phyloP scores from a whole-genome alignment of 352 stramenopile genomes.

The Globisporangium lucens region DNA sequence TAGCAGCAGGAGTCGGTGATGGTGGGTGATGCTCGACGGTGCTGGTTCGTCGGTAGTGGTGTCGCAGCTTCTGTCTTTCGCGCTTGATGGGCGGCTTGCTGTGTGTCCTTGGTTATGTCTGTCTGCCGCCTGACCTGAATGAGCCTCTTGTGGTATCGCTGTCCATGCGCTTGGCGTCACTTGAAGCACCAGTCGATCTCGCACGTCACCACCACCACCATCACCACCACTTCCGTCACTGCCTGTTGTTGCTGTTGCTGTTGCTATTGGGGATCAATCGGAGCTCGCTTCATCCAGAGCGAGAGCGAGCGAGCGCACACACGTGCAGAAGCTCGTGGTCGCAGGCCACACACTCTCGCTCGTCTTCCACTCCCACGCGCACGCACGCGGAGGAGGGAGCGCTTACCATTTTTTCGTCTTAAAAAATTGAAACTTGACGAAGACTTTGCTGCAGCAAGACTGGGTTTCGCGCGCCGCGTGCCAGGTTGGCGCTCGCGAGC shows the following conservation, averaged over 20 bases:
- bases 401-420: constrained; percentile 87
- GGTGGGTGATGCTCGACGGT: not conserved
- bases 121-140: not conserved
- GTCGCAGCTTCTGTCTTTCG: too few relatives aligned
- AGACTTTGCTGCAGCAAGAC: constrained; percentile 78
- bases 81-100: too few relatives aligned
- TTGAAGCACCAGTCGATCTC: not conserved
- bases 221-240: not conserved
- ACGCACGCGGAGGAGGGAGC: not conserved
- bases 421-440: constrained; percentile 86
- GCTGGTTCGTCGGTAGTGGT: not conserved
- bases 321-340: not conserved
- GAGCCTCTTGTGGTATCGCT: not conserved
- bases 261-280: not conserved
- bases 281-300: not conserved
- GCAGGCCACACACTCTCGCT: not conserved
- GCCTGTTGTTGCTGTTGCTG: not conserved
- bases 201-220: not conserved
- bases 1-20: not conserved
- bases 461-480: constrained; percentile 23
- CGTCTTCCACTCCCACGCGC: not conserved
- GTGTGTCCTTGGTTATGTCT: too few relatives aligned
- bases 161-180: not conserved
- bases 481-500: not conserved
- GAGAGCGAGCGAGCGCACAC: not conserved